Percentiles rank a stretch among this genome's conserved stretches.
Conservation (phyloP, 148 eudicot species). For the Camellia sinensis region DNA sequence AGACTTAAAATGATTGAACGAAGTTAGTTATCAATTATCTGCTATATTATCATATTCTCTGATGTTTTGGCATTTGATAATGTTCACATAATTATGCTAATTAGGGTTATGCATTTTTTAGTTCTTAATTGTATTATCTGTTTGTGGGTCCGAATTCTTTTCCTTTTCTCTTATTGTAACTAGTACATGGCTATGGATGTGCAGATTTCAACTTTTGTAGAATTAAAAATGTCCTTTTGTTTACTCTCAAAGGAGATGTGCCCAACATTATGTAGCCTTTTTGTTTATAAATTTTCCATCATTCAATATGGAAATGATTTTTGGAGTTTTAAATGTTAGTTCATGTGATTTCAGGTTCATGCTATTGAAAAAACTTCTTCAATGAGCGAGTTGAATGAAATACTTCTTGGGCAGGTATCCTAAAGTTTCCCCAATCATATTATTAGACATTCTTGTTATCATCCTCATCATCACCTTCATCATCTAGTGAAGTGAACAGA, state of each 20-base stretch:
- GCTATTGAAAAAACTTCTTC: conserved; percentile 91
- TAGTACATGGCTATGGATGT: background rate
- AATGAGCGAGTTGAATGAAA: conserved; percentile 94
- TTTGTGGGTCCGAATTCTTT: background rate
- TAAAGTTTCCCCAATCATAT: background rate
- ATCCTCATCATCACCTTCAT: conserved; percentile 4
- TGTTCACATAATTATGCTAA: background rate
- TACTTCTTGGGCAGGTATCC: conserved; percentile 92
- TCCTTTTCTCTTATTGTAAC: background rate
- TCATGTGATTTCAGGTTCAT: conserved; percentile 65
- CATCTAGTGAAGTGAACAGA: conserved; percentile 2
- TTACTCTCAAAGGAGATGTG: background rate
- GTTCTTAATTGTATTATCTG: background rate
- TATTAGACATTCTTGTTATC: background rate
- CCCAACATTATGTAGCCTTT: background rate
- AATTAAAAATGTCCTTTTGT: background rate
- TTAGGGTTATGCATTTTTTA: background rate
- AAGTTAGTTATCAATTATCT: background rate
- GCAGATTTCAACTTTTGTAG: background rate
- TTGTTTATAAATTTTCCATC: background rate
- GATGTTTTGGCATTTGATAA: background rate
- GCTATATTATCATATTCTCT: background rate
- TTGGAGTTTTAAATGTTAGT: conserved; percentile 3
- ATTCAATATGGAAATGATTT: background rate
- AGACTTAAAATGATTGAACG: background rate